Conservation (phyloP, 139 green algal species). For the Gonium pectorale region DNA sequence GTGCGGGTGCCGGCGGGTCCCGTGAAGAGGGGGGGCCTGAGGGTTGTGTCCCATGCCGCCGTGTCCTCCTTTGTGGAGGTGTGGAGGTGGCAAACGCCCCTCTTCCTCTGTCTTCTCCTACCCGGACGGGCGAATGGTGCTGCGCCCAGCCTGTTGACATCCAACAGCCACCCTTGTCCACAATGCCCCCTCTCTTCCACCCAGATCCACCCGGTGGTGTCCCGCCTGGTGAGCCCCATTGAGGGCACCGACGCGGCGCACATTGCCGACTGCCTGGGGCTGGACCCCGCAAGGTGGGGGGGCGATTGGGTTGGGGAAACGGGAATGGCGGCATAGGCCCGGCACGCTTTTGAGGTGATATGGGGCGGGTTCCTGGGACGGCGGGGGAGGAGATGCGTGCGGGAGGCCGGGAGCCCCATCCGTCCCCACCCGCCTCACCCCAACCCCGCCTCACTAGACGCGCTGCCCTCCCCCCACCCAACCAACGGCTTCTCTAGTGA, state of each 20-base stretch:
- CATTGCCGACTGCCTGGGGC: conserved; percentile 94
- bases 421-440: background rate
- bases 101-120: too few species aligned
- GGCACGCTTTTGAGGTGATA: background rate
- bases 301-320: background rate
- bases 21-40: too few species aligned
- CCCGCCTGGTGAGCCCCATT: conserved; percentile 88
- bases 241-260: conserved; percentile 91
- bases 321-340: background rate
- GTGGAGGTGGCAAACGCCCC: too few species aligned
- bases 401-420: background rate
- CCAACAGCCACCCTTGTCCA: too few species aligned
- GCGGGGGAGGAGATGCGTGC: too few species aligned
- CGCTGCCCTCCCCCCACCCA: background rate
- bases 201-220: conserved; percentile 95
- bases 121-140: too few species aligned
- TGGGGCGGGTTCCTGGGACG: background rate
- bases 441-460: background rate
- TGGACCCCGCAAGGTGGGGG: conserved; percentile 77
- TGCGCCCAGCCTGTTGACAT: too few species aligned
- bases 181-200: conserved; percentile 41
- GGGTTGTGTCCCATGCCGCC: too few species aligned
- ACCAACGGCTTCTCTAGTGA: background rate
- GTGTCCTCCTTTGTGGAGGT: too few species aligned
- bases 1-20: too few species aligned